Conservation (phyloP, 2,329 filamentous ascomycete genomes). For the Claviceps cyperi region DNA sequence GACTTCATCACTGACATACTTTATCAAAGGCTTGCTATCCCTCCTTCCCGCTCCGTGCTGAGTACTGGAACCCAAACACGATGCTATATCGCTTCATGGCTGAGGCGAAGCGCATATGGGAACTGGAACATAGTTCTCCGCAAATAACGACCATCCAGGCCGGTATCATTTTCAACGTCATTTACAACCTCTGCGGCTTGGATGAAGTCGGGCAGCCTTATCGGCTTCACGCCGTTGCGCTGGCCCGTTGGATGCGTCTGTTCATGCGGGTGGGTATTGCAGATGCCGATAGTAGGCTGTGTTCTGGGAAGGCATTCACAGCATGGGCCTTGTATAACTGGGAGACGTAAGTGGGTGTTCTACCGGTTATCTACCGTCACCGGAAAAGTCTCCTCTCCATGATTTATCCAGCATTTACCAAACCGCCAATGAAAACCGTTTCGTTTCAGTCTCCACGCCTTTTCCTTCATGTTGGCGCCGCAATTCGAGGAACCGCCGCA, state of each 20-base stretch:
- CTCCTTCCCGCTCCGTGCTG: slow-evolving; percentile 13
- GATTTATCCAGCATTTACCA: neutral
- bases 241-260: slow-evolving; percentile 20
- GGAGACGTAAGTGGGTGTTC: slow-evolving; percentile 14
- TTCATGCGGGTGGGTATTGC: slow-evolving; percentile 10
- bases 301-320: slow-evolving; percentile 12
- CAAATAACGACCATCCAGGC: slow-evolving; percentile 23
- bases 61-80: slow-evolving; percentile 23
- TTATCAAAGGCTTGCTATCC: slow-evolving; percentile 16
- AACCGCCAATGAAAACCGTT: neutral
- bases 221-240: slow-evolving; percentile 15
- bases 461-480: slow-evolving; percentile 15
- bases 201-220: slow-evolving; percentile 24
- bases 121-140: slow-evolving; percentile 16
- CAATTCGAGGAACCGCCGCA: slow-evolving; percentile 16
- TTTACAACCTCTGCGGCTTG: slow-evolving; percentile 18
- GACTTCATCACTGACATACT: neutral
- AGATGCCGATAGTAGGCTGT: slow-evolving; percentile 9
- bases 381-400: too few species aligned
- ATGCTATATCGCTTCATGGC: slow-evolving; percentile 22
- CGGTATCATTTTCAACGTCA: slow-evolving; percentile 17
- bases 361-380: neutral
- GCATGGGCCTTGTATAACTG: slow-evolving; percentile 23
- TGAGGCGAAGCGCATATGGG: slow-evolving; percentile 25
- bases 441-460: slow-evolving; percentile 10